These are phyloP conservation scores for Entelexis paramagnoliae DNA, from an alignment of 1,139 yeast genomes.

Conservation along the genomic window DNA sequence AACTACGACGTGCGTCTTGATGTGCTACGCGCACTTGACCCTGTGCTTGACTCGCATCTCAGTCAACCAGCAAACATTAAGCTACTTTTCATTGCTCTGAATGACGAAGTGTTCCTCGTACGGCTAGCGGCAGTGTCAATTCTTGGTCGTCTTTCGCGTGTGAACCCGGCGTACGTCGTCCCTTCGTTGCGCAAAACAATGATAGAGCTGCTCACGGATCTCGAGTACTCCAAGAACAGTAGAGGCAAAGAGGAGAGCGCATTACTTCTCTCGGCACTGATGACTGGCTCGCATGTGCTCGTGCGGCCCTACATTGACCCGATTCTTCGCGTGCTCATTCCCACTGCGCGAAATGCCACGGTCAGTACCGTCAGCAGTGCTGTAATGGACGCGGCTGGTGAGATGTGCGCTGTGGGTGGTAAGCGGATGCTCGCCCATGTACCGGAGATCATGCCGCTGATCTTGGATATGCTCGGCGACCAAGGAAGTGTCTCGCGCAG, in stretches of 20 bases:
- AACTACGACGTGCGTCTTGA: constrained; percentile 72
- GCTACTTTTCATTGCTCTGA: constrained; percentile 72
- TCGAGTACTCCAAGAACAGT: constrained; percentile 67
- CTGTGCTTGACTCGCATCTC: constrained; percentile 76
- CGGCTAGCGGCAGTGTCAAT: constrained; percentile 70
- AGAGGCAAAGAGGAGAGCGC: constrained; percentile 86
- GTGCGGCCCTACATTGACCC: constrained; percentile 87
- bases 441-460: constrained; percentile 70
- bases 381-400: constrained; percentile 83
- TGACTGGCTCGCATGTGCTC: constrained; percentile 66
- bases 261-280: constrained; percentile 57
- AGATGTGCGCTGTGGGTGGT: constrained; percentile 78
- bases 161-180: constrained; percentile 91
- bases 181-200: constrained; percentile 83
- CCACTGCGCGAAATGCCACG: constrained; percentile 57
- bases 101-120: constrained; percentile 81
- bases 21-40: constrained; percentile 62
- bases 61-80: constrained; percentile 90
- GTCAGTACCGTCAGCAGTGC: constrained; percentile 72
- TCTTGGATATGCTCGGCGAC: constrained; percentile 81
- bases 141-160: constrained; percentile 71
- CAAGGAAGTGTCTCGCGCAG: constrained; percentile 78
- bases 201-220: constrained; percentile 71
- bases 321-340: constrained; percentile 69
- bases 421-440: constrained; percentile 69